Evolutionary conservation across 176 grass and related monocot species (phyloP).

Genomic region (Musa acuminata): DNA sequence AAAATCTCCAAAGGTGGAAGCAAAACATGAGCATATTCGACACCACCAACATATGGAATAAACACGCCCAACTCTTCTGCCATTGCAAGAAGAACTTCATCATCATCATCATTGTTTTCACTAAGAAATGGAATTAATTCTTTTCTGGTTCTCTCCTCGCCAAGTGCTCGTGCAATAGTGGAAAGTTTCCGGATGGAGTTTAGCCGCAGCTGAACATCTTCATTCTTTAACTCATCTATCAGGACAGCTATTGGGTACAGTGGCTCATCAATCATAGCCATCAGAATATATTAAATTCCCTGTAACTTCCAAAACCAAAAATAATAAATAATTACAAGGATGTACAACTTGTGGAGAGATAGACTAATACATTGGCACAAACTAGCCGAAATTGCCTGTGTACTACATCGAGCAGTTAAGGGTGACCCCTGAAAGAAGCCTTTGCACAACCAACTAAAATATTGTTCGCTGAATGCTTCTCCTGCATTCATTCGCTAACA

Average conservation of each 20-base stretch:
- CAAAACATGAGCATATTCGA: constrained; percentile 79
- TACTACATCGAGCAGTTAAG: background rate
- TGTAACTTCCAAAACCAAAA: background rate
- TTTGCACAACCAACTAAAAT: background rate
- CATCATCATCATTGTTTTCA: constrained; percentile 99
- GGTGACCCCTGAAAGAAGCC: background rate
- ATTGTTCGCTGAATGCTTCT: background rate
- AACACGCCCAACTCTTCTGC: constrained; percentile 93
- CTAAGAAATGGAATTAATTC: constrained; percentile 90
- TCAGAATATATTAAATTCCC: constrained; percentile 12
- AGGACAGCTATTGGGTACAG: constrained; percentile 93
- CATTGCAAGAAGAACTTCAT: constrained; percentile 97
- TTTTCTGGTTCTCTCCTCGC: constrained; percentile 90
- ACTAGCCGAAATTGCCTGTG: background rate
- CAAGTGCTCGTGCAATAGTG: constrained; percentile 90
- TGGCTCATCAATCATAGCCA: constrained; percentile 75
- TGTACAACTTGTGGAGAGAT: background rate
- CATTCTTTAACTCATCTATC: constrained; percentile 96
- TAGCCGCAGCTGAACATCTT: constrained; percentile 84
- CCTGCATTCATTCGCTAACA: background rate
- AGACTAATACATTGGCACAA: background rate
- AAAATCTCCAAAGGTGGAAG: constrained; percentile 80
- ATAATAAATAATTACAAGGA: background rate
- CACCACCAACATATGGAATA: constrained; percentile 90
- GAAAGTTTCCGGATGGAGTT: constrained; percentile 90